Evolutionary conservation across 164 flowering plant genomes (phyloP).

Genomic region (Annona squamosa): DNA sequence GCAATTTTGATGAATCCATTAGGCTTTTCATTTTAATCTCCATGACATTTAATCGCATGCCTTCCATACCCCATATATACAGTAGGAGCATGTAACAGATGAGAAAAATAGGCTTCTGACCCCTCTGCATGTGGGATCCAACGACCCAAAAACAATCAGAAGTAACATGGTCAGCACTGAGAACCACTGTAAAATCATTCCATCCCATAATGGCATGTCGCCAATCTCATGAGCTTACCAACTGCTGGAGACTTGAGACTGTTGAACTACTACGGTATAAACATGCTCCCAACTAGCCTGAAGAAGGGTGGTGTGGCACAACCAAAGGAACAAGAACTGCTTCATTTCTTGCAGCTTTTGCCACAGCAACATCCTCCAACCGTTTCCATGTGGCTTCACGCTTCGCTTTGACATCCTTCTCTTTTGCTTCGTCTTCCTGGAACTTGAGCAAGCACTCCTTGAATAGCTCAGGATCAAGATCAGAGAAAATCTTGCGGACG

Average conservation of each 20-base stretch:
- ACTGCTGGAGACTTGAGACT: constrained; percentile 9
- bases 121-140: constrained; percentile 19
- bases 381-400: constrained; percentile 65
- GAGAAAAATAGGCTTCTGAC: constrained; percentile 3
- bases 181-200: constrained; percentile 2
- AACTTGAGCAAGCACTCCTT: constrained; percentile 58
- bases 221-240: constrained; percentile 5
- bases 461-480: constrained; percentile 54
- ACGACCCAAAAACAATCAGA: constrained; percentile 19
- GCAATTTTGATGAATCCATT: neutral
- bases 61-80: constrained; percentile 21
- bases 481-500: constrained; percentile 71
- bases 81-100: constrained; percentile 11
- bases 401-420: constrained; percentile 30
- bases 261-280: constrained; percentile 1
- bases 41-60: constrained; percentile 5
- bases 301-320: constrained; percentile 9
- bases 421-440: constrained; percentile 52
- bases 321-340: constrained; percentile 36
- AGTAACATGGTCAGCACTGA: constrained; percentile 9
- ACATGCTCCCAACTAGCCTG: constrained; percentile 11
- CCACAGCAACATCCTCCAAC: constrained; percentile 58
- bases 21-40: neutral
- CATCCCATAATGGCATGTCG: constrained; percentile 10
- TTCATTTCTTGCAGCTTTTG: constrained; percentile 43